Evolutionary conservation across 805 yeast genomes (phyloP).

Genomic region (Saccharomyces mikatae): DNA sequence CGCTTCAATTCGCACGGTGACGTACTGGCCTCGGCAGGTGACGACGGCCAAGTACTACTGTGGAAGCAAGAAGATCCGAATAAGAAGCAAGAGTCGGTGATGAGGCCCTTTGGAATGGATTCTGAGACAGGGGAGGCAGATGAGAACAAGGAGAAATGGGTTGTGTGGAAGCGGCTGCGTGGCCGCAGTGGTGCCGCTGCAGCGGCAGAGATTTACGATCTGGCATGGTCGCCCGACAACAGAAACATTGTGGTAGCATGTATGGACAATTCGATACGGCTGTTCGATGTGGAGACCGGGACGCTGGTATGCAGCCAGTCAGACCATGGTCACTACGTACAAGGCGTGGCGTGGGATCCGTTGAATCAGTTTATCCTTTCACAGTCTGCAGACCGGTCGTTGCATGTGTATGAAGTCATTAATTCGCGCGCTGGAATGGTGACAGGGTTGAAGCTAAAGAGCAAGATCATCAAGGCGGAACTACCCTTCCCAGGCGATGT

Average conservation of each 20-base stretch:
- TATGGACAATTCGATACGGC: slow-evolving; percentile 77
- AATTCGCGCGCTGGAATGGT: slow-evolving; percentile 9
- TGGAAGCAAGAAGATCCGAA: slow-evolving; percentile 60
- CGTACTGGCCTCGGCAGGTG: slow-evolving; percentile 82
- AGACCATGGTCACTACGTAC: slow-evolving; percentile 84
- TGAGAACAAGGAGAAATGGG: slow-evolving; percentile 69
- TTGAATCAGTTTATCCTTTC: slow-evolving; percentile 65
- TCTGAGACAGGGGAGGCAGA: slow-evolving; percentile 30
- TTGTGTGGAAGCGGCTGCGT: slow-evolving; percentile 36
- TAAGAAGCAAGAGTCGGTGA: slow-evolving; percentile 50
- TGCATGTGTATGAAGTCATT: slow-evolving; percentile 49
- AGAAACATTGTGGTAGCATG: slow-evolving; percentile 75
- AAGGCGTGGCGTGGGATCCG: slow-evolving; percentile 97
- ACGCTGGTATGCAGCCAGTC: slow-evolving; percentile 2
- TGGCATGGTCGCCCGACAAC: slow-evolving; percentile 88
- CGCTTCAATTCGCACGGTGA: slow-evolving; percentile 66
- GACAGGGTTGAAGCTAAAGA: slow-evolving; percentile 20
- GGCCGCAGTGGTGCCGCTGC: slow-evolving; percentile 43
- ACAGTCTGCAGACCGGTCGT: slow-evolving; percentile 82
- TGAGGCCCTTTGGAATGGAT: slow-evolving; percentile 1
- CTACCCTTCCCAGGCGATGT: slow-evolving; percentile 32
- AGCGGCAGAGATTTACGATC: slow-evolving; percentile 76
- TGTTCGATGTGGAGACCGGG: slow-evolving; percentile 57
- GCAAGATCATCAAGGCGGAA: slow-evolving; percentile 47
- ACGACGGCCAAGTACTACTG: slow-evolving; percentile 80